These are phyloP conservation scores for Botryotinia narcissicola DNA, from an alignment of 2,329 filamentous ascomycete species.

Conservation along the genomic window DNA sequence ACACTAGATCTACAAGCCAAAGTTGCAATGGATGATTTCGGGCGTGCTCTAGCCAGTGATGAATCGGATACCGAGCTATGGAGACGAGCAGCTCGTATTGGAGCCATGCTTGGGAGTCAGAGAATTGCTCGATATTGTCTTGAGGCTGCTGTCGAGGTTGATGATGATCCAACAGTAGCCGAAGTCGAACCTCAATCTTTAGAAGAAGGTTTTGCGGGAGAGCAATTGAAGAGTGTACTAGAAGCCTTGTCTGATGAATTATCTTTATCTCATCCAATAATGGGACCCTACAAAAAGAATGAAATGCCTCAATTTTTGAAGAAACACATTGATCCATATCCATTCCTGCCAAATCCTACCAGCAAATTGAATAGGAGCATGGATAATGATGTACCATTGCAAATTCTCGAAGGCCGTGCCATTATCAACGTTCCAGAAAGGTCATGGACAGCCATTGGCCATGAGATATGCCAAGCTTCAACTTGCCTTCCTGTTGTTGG, in stretches of 20 bases:
- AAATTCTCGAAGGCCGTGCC: slow-evolving; percentile 22
- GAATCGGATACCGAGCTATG: slow-evolving; percentile 67
- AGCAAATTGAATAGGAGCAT: slow-evolving; percentile 22
- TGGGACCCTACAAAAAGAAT: slow-evolving; percentile 55
- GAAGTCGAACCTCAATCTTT: slow-evolving; percentile 63
- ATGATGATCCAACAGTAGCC: slow-evolving; percentile 61
- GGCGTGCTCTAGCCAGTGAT: slow-evolving; percentile 59
- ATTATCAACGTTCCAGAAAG: slow-evolving; percentile 28
- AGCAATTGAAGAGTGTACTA: slow-evolving; percentile 58
- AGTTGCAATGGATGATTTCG: slow-evolving; percentile 55
- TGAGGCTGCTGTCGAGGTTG: slow-evolving; percentile 64
- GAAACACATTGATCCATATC: slow-evolving; percentile 59
- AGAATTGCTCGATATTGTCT: slow-evolving; percentile 61
- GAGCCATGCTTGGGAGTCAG: slow-evolving; percentile 54
- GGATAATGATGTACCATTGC: slow-evolving; percentile 13
- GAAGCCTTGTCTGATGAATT: slow-evolving; percentile 53
- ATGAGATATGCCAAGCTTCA: slow-evolving; percentile 29
- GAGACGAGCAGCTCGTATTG: slow-evolving; percentile 58
- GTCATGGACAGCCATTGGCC: slow-evolving; percentile 35
- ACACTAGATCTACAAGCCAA: slow-evolving; percentile 37
- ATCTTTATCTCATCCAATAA: slow-evolving; percentile 58
- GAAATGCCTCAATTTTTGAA: slow-evolving; percentile 51
- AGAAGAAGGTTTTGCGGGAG: slow-evolving; percentile 61
- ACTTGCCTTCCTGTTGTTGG: slow-evolving; percentile 26
- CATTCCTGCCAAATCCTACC: slow-evolving; percentile 57